phyloP scores from a whole-genome alignment of 176 grass and related monocot species.

The Juncus inflexus region DNA sequence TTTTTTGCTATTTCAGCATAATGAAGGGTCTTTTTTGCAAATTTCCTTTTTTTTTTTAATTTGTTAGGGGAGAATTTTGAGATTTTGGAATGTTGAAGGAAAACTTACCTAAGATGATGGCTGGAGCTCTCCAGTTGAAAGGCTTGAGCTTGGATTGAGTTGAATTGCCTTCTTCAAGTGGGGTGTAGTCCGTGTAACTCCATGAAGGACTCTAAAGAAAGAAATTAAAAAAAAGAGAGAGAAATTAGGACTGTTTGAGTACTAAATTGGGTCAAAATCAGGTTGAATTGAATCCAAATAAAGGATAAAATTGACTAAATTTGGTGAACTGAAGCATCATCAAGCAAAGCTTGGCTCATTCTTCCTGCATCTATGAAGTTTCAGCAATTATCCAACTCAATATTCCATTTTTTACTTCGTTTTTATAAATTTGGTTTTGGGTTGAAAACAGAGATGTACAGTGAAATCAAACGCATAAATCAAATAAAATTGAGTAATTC shows the following conservation, averaged over 20 bases:
- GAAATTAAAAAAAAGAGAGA: neutral
- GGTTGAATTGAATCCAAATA: neutral
- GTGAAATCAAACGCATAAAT: conserved; percentile 4
- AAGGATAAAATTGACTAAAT: too few relatives aligned
- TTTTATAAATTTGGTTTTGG: neutral
- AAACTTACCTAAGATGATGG: conserved; percentile 65
- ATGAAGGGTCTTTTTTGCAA: too few relatives aligned
- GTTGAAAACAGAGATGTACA: neutral
- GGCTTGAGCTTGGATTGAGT: conserved; percentile 21
- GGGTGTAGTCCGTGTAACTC: conserved; percentile 15
- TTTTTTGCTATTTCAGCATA: too few relatives aligned
- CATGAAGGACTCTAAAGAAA: conserved; percentile 38
- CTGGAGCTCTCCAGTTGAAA: conserved; percentile 62
- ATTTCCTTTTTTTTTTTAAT: too few relatives aligned
- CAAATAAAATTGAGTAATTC: conserved; percentile 12
- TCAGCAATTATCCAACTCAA: neutral
- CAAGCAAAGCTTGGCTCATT: neutral
- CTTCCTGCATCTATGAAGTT: neutral
- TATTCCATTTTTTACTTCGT: neutral
- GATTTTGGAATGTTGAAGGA: too few relatives aligned
- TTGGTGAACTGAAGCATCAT: neutral
- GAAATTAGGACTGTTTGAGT: conserved; percentile 3
- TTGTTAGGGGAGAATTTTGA: too few relatives aligned
- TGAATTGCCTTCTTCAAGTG: conserved; percentile 9
- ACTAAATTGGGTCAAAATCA: conserved; percentile 1